These are phyloP conservation scores for Botrytis fabae DNA, from an alignment of 2,329 filamentous ascomycete genomes.

Conservation along the genomic window DNA sequence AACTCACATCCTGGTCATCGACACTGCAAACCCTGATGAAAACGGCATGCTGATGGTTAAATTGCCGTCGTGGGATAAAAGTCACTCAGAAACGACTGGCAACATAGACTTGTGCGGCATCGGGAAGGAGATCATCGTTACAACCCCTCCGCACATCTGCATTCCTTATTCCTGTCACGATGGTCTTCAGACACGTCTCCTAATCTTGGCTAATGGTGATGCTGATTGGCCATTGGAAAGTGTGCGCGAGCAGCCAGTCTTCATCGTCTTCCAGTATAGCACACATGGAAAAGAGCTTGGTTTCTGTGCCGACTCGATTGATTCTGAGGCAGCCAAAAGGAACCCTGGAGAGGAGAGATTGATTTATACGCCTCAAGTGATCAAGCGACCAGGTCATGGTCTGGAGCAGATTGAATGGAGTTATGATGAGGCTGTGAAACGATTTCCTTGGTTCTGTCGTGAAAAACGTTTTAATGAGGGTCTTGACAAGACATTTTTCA, in stretches of 20 bases:
- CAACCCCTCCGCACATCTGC: not conserved
- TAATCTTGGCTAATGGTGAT: not conserved
- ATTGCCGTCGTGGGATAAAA: not conserved
- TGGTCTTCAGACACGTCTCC: not conserved
- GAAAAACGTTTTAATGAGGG: not conserved
- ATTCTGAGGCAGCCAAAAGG: not conserved
- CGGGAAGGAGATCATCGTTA: not conserved
- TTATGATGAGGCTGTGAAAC: not conserved
- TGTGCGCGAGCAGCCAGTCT: not conserved
- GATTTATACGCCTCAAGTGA: not conserved
- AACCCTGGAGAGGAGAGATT: not conserved
- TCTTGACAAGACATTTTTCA: not conserved
- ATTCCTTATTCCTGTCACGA: not conserved
- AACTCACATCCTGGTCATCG: not conserved
- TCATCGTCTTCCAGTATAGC: not conserved
- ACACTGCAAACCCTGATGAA: not conserved
- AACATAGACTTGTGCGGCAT: not conserved
- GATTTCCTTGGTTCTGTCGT: not conserved
- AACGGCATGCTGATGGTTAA: not conserved
- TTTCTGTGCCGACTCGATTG: not conserved
- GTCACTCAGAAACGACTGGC: not conserved
- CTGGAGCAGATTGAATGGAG: not conserved
- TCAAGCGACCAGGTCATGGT: not conserved
- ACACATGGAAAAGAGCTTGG: not conserved
- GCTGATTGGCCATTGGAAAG: not conserved